A percentile compares a stretch with the other conserved stretches of the same genome.
Evolutionary conservation across 2,329 filamentous ascomycete genomes (phyloP).

Genomic region (Cladosporium halotolerans): DNA sequence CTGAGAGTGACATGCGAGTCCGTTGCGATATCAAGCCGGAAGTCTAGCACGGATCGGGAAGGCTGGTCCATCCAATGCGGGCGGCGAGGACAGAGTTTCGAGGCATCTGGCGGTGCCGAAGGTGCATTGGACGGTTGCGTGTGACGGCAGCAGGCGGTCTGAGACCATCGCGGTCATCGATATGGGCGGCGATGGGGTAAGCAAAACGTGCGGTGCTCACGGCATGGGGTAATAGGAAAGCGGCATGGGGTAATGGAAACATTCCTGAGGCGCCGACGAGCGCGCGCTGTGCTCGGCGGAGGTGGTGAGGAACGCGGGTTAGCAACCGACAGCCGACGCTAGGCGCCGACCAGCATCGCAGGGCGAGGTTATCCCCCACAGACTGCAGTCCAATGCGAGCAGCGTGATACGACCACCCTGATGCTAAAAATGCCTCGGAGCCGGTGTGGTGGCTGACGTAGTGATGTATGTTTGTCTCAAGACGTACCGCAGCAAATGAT

Average conservation of each 20-base stretch:
- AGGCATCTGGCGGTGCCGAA: no score
- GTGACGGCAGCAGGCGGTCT: neutral
- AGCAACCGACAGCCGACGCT: constrained; percentile 1
- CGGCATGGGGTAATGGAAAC: constrained; percentile 9
- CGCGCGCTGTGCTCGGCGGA: no score
- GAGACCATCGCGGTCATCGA: neutral
- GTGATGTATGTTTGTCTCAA: no score
- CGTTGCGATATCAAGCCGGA: constrained; percentile 2
- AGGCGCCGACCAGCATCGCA: neutral
- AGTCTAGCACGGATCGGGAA: constrained; percentile 10
- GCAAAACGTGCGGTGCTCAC: no score
- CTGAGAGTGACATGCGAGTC: constrained; percentile 1
- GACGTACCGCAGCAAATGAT: no score
- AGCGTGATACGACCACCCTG: no score
- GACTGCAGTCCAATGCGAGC: neutral
- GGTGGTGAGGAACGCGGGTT: neutral
- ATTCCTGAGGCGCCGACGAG: neutral
- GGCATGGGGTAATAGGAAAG: constrained; percentile 5
- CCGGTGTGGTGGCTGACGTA: no score
- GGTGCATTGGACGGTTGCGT: no score
- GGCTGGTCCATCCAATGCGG: constrained; percentile 2
- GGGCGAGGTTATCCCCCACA: neutral
- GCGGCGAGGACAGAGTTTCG: no score
- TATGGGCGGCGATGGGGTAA: neutral
- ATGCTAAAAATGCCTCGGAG: no score